Evolutionary conservation across 345 rosid genomes (phyloP).

Genomic region (Raphanus sativus): DNA sequence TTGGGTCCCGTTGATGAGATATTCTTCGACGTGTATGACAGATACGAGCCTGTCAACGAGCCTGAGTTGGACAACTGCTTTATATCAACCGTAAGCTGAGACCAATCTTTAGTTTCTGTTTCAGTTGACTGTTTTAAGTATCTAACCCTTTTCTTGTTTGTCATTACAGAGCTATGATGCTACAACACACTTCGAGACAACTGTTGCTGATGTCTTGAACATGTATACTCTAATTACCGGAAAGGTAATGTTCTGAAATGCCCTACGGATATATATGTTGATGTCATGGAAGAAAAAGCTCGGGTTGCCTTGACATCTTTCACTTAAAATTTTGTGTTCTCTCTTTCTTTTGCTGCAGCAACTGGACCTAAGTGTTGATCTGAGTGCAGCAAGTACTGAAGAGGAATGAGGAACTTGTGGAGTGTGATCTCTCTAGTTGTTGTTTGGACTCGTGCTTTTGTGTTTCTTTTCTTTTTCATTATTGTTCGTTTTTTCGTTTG

Average conservation of each 20-base stretch:
- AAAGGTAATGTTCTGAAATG: constrained; percentile 54
- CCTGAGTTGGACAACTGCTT: constrained; percentile 65
- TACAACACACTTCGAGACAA: constrained; percentile 93
- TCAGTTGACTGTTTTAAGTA: background rate
- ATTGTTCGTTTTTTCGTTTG: background rate
- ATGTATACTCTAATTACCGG: constrained; percentile 93
- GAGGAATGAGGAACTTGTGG: constrained; percentile 56
- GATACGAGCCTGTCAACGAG: constrained; percentile 67
- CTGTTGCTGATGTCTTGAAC: constrained; percentile 81
- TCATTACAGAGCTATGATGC: constrained; percentile 92
- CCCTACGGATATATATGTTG: background rate
- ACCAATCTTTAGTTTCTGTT: background rate
- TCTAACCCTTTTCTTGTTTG: background rate
- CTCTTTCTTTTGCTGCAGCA: constrained; percentile 44
- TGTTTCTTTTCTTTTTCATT: background rate
- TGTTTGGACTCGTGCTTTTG: background rate
- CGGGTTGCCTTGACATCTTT: background rate
- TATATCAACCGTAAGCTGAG: constrained; percentile 68
- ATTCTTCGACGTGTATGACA: constrained; percentile 76
- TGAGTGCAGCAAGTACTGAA: constrained; percentile 91
- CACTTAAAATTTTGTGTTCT: background rate
- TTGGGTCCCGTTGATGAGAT: constrained; percentile 79
- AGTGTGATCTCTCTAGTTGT: background rate
- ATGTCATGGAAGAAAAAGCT: background rate
- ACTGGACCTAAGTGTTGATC: constrained; percentile 82